These are phyloP conservation scores for Xylariaceae sp. DNA, from an alignment of 2,329 filamentous ascomycete genomes.

Conservation along the genomic window DNA sequence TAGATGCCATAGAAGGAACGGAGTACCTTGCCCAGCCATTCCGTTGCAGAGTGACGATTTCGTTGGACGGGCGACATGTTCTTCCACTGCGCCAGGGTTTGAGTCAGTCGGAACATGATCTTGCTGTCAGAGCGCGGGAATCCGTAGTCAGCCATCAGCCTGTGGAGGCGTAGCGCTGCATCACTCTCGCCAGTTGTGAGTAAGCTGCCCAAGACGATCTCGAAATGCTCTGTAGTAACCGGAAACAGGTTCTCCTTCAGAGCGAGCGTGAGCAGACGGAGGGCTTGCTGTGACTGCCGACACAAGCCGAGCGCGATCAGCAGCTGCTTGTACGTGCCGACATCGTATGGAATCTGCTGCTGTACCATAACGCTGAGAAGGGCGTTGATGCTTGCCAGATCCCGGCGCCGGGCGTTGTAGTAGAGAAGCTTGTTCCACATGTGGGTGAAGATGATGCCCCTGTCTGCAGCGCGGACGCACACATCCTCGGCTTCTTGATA, in stretches of 20 bases:
- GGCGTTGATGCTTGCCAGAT: conserved; percentile 40
- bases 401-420: conserved; percentile 57
- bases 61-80: conserved; percentile 18
- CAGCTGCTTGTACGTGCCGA: conserved; percentile 42
- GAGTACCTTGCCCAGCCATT: conserved; percentile 27
- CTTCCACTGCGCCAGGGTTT: conserved; percentile 31
- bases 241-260: conserved; percentile 36
- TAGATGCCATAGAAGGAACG: conserved; percentile 27
- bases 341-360: conserved; percentile 38
- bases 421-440: conserved; percentile 76
- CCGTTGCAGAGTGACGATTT: conserved; percentile 7
- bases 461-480: conserved; percentile 46
- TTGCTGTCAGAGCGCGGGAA: conserved; percentile 35
- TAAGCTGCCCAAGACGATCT: conserved; percentile 45
- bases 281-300: conserved; percentile 42
- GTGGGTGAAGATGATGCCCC: conserved; percentile 44
- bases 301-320: conserved; percentile 41
- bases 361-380: conserved; percentile 42
- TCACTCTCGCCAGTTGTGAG: conserved; percentile 36
- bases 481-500: conserved; percentile 50
- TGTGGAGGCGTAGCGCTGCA: conserved; percentile 34
- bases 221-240: conserved; percentile 41
- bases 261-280: conserved; percentile 38
- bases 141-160: conserved; percentile 34
- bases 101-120: conserved; percentile 35